These are phyloP conservation scores for Colletotrichum incanum DNA, from an alignment of 2,329 filamentous ascomycete species.

Conservation along the genomic window DNA sequence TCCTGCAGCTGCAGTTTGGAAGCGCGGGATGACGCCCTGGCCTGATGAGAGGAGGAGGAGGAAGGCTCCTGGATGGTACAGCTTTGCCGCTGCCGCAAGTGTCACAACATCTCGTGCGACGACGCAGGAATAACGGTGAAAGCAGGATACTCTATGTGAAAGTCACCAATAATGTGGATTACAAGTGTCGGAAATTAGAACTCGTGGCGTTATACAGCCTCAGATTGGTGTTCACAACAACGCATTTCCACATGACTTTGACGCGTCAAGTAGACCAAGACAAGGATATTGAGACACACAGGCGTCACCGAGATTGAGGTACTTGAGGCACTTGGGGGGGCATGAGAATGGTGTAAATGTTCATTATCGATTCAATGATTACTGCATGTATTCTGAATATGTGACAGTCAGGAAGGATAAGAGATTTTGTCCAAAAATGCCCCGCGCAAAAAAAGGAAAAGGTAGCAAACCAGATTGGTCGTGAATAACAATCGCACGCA, in stretches of 20 bases:
- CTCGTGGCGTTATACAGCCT: background rate
- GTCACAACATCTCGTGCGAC: background rate
- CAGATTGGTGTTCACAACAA: background rate
- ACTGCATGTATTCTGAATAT: slow-evolving; percentile 37
- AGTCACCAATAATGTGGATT: background rate
- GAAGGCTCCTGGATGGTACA: background rate
- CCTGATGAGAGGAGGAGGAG: background rate
- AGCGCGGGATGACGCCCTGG: background rate
- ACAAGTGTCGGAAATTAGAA: too few species aligned
- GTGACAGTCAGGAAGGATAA: slow-evolving; percentile 21
- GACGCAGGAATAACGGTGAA: background rate
- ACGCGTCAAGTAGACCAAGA: background rate
- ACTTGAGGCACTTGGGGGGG: too few species aligned
- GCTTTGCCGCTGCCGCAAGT: background rate
- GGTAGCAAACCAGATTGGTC: slow-evolving; percentile 20
- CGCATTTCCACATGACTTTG: background rate
- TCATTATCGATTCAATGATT: slow-evolving; percentile 39
- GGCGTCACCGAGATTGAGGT: too few species aligned
- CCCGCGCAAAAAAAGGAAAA: slow-evolving; percentile 10
- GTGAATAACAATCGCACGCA: slow-evolving; percentile 30
- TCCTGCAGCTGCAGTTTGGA: background rate
- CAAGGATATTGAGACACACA: background rate
- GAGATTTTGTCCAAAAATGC: slow-evolving; percentile 12
- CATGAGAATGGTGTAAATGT: background rate
- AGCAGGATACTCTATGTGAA: background rate